Evolutionary conservation across 1,139 yeast genomes (phyloP).

Genomic region (Candida tunisiensis): DNA sequence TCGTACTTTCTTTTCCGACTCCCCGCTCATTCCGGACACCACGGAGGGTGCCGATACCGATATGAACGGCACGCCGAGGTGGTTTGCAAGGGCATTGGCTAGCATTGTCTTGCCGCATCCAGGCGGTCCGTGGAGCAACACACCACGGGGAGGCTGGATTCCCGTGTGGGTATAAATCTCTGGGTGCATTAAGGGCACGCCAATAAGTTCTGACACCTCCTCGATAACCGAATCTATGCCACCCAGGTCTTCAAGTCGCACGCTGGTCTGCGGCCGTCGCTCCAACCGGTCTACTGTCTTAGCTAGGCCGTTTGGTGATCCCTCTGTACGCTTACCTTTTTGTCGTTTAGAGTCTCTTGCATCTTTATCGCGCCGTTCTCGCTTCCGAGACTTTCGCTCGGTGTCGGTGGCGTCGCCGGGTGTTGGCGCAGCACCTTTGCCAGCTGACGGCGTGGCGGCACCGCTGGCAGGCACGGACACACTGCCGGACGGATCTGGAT

Average conservation of each 20-base stretch:
- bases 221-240: constrained; percentile 76
- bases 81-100: constrained; percentile 94
- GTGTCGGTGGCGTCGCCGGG: constrained; percentile 3
- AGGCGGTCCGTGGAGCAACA: constrained; percentile 90
- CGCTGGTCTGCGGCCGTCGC: constrained; percentile 15
- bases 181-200: constrained; percentile 84
- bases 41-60: constrained; percentile 90
- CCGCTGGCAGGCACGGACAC: too few species aligned
- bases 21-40: constrained; percentile 99
- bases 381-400: constrained; percentile 8
- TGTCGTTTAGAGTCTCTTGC: constrained; percentile 23
- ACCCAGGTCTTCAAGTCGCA: constrained; percentile 58
- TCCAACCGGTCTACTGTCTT: constrained; percentile 8
- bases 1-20: constrained; percentile 82
- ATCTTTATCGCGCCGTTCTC: constrained; percentile 17
- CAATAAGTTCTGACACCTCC: constrained; percentile 78
- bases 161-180: constrained; percentile 81
- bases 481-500: too few species aligned
- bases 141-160: constrained; percentile 95
- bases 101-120: constrained; percentile 98
- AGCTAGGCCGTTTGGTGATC: constrained; percentile 1
- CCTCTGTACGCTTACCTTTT: constrained; percentile 21
- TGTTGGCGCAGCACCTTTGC: constrained; percentile 4
- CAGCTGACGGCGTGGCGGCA: neutral
- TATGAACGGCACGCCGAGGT: constrained; percentile 81